phyloP scores from a whole-genome alignment of 2,329 filamentous ascomycete species.

The Teratosphaeria zuluensis region DNA sequence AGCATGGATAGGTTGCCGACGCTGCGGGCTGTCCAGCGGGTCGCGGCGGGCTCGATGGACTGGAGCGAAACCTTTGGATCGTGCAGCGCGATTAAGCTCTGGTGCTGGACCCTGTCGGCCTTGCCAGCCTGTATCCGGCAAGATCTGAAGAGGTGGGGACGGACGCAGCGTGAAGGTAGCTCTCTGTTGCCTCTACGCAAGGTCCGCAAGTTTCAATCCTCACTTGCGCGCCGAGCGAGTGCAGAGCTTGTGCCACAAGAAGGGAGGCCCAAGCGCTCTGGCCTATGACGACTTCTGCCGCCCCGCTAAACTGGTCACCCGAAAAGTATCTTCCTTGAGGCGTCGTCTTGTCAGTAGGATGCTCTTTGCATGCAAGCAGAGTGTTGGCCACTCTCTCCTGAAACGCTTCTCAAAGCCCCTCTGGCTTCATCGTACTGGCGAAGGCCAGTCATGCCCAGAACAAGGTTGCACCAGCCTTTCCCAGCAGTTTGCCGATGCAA shows the following conservation, averaged over 20 bases:
- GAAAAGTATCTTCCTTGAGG: not conserved
- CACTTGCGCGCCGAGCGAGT: constrained; percentile 7
- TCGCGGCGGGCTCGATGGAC: constrained; percentile 7
- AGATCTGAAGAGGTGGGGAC: constrained; percentile 2
- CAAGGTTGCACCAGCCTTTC: not conserved
- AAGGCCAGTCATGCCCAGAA: not conserved
- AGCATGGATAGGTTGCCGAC: constrained; percentile 12
- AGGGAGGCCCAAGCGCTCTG: not conserved
- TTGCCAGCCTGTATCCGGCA: constrained; percentile 1
- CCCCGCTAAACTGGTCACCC: not conserved
- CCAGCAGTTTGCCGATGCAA: not conserved
- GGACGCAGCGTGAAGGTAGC: constrained; percentile 3
- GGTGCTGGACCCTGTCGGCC: constrained; percentile 7
- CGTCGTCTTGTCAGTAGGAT: not conserved
- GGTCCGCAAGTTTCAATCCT: constrained; percentile 4
- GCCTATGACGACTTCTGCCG: constrained; percentile 1
- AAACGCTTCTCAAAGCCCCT: not conserved
- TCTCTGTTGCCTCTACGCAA: constrained; percentile 5
- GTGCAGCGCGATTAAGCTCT: constrained; percentile 8
- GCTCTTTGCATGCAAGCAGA: not conserved
- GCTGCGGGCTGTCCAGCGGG: constrained; percentile 8
- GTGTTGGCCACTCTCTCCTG: not conserved
- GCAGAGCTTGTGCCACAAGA: constrained; percentile 4
- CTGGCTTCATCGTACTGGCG: not conserved
- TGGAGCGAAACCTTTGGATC: constrained; percentile 2